phyloP scores from a whole-genome alignment of 495 filamentous ascomycete genomes.

The Trichodelitschia bisporula region DNA sequence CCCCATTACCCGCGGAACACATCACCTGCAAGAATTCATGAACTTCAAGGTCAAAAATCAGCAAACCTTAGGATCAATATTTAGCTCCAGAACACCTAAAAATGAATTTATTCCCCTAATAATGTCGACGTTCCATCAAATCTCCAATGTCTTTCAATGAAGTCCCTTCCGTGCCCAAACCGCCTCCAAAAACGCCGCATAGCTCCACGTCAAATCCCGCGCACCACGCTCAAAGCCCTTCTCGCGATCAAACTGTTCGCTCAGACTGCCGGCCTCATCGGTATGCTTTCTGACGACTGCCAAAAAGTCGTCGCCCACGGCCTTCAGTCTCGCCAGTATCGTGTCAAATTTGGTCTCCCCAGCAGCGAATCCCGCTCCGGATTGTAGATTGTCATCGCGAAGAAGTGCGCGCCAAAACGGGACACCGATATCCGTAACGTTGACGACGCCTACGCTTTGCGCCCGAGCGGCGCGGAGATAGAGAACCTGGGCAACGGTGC shows the following conservation, averaged over 20 bases:
- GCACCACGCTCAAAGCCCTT: constrained; percentile 17
- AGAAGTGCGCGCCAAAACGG: constrained; percentile 15
- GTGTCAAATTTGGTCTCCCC: constrained; percentile 9
- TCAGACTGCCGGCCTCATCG: constrained; percentile 5
- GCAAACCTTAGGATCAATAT: too few relatives aligned
- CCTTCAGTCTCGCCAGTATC: constrained; percentile 10
- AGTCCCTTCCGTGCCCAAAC: neutral
- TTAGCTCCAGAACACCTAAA: too few relatives aligned
- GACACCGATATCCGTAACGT: constrained; percentile 9
- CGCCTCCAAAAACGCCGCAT: constrained; percentile 1
- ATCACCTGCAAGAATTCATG: too few relatives aligned
- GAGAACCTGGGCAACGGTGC: constrained; percentile 14
- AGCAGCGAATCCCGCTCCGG: constrained; percentile 2
- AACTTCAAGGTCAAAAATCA: too few relatives aligned
- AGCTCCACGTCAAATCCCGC: constrained; percentile 20
- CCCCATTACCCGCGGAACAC: too few relatives aligned
- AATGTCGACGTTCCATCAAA: too few relatives aligned
- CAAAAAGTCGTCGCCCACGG: constrained; percentile 15
- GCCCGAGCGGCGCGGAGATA: constrained; percentile 12
- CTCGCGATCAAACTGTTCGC: constrained; percentile 17
- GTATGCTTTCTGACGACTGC: constrained; percentile 14
- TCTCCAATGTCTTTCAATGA: too few relatives aligned
- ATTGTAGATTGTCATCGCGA: constrained; percentile 2
- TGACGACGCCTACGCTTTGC: constrained; percentile 5
- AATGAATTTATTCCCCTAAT: too few relatives aligned